phyloP scores from a whole-genome alignment of 2,329 filamentous ascomycete genomes.

The Botrytis paeoniae region DNA sequence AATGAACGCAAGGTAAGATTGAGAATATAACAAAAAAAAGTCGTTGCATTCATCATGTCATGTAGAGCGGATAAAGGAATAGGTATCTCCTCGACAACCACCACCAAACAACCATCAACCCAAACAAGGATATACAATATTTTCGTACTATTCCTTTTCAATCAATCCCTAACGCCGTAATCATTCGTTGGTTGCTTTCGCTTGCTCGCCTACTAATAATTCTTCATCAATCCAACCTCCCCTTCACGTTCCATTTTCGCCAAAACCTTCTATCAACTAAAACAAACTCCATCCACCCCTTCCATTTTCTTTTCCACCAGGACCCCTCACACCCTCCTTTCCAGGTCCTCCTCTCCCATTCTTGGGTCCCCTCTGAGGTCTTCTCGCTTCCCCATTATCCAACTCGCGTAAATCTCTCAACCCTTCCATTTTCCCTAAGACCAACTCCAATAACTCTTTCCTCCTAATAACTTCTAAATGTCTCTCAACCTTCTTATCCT shows the following conservation, averaged over 20 bases:
- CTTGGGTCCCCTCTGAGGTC: conserved; percentile 25
- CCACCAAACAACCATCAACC: not conserved
- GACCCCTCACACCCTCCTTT: conserved; percentile 15
- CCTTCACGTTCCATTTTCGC: not conserved
- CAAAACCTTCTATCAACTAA: not conserved
- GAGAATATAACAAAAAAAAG: not conserved
- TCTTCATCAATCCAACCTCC: conserved; percentile 1
- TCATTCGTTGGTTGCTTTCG: not conserved
- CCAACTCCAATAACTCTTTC: conserved; percentile 90
- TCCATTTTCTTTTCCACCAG: conserved; percentile 17
- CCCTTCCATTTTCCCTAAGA: conserved; percentile 93
- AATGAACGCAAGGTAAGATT: no score
- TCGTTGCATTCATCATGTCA: conserved; percentile 16
- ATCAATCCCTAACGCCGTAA: conserved; percentile 3
- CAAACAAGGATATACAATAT: conserved; percentile 1
- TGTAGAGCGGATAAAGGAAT: not conserved
- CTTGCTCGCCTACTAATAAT: conserved; percentile 1
- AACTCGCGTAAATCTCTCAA: conserved; percentile 62
- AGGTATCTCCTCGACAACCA: not conserved
- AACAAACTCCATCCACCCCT: conserved; percentile 19
- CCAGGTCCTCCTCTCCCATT: conserved; percentile 19
- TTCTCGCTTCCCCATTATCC: conserved; percentile 57
- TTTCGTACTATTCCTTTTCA: conserved; percentile 13
- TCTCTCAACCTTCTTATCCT: conserved; percentile 83
- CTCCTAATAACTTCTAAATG: conserved; percentile 90